Evolutionary conservation across 148 eudicot species (phyloP).

Genomic region (Agrostemma githago): DNA sequence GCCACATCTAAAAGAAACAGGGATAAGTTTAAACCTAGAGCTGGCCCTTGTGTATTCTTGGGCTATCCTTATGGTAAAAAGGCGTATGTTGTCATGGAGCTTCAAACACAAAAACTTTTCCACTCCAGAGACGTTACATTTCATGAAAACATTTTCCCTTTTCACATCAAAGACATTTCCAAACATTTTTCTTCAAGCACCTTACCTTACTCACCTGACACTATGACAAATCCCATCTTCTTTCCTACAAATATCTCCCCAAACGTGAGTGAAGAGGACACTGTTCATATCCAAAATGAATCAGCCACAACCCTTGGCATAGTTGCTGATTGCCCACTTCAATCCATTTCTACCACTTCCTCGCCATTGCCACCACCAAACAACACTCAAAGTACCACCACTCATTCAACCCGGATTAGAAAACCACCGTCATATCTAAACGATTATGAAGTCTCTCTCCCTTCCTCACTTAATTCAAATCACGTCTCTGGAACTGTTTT

Average conservation of each 20-base stretch:
- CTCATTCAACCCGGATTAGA: neutral
- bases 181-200: neutral
- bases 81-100: neutral
- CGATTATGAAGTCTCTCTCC: neutral
- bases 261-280: too few species aligned
- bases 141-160: neutral
- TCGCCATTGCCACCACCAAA: too few species aligned
- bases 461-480: neutral
- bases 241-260: too few species aligned
- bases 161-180: neutral
- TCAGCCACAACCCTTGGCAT: too few species aligned
- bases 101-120: neutral
- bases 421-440: neutral
- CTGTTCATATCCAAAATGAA: too few species aligned
- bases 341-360: neutral
- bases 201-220: neutral
- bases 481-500: too few species aligned
- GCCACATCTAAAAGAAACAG: neutral
- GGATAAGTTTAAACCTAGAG: neutral
- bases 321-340: neutral
- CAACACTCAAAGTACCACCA: too few species aligned
- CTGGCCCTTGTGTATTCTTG: neutral
- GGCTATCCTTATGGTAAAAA: constrained; percentile 5
- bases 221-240: too few species aligned
- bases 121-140: neutral